phyloP scores from a whole-genome alignment of 768 basidiomycete species.

The Suillus occidentalis region DNA sequence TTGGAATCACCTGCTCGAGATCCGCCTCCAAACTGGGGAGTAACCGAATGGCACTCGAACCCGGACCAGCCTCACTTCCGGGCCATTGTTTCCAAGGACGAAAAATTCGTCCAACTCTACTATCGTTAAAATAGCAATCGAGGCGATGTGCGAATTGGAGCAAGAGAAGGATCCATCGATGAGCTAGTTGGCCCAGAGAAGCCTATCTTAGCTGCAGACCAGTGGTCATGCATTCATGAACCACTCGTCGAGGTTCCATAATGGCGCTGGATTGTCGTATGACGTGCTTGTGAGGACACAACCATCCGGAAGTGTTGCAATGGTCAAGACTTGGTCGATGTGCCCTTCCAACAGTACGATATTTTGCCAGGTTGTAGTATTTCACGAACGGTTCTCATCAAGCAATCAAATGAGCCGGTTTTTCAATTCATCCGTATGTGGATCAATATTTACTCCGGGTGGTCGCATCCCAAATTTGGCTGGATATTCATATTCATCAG shows the following conservation, averaged over 20 bases:
- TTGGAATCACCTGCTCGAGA: neutral
- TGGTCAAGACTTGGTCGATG: too few relatives aligned
- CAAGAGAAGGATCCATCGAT: constrained; percentile 46
- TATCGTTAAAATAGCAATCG: constrained; percentile 51
- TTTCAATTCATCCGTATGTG: too few relatives aligned
- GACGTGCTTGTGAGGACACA: neutral
- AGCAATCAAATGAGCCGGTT: too few relatives aligned
- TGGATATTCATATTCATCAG: too few relatives aligned
- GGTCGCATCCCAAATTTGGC: too few relatives aligned
- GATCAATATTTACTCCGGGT: too few relatives aligned
- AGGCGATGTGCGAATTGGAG: constrained; percentile 38
- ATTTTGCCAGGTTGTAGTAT: neutral
- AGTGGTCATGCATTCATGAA: constrained; percentile 12
- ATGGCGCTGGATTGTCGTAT: neutral
- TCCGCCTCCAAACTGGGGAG: neutral
- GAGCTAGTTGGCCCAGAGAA: constrained; percentile 47
- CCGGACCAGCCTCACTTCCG: neutral
- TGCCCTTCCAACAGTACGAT: too few relatives aligned
- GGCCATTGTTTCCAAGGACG: neutral
- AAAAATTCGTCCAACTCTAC: neutral
- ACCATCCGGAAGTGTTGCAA: neutral
- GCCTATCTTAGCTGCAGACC: constrained; percentile 29
- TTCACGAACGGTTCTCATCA: too few relatives aligned
- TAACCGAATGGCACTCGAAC: neutral
- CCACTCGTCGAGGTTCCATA: too few relatives aligned